Evolutionary conservation across 768 basidiomycete species (phyloP).

Genomic region (Lactarius deliciosus): DNA sequence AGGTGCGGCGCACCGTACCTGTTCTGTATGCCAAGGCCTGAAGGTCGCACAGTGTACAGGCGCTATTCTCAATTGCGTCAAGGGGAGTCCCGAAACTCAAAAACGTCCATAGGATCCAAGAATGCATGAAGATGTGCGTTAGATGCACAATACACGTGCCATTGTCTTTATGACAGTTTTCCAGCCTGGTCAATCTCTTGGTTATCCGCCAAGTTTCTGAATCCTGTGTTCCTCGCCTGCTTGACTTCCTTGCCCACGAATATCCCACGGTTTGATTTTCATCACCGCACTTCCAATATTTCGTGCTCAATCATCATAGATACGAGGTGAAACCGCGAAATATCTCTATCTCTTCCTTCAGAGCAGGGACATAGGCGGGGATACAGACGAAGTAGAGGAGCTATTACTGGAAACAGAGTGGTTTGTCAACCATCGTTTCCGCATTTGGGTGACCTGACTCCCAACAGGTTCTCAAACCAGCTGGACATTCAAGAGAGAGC

Average conservation of each 20-base stretch:
- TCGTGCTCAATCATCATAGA: conserved; percentile 42
- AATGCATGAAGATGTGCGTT: conserved; percentile 81
- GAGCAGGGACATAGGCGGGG: conserved; percentile 60
- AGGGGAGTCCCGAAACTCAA: conserved; percentile 70
- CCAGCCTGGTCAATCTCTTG: conserved; percentile 67
- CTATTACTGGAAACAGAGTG: conserved; percentile 80
- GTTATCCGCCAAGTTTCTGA: conserved; percentile 48
- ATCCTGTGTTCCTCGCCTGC: conserved; percentile 47
- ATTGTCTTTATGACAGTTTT: background rate
- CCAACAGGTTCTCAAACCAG: conserved; percentile 22
- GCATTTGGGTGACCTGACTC: background rate
- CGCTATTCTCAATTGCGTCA: conserved; percentile 55
- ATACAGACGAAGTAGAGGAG: conserved; percentile 66
- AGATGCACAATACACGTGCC: background rate
- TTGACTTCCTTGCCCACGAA: conserved; percentile 68
- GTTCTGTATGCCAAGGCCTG: background rate
- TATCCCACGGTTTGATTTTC: conserved; percentile 70
- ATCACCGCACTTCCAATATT: conserved; percentile 23
- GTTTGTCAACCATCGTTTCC: conserved; percentile 39
- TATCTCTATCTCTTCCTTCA: conserved; percentile 78
- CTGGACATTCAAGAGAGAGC: conserved; percentile 27
- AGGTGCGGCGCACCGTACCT: conserved; percentile 45
- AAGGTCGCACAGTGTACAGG: conserved; percentile 45
- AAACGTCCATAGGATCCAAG: conserved; percentile 76
- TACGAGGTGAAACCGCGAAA: conserved; percentile 80